Evolutionary conservation across 2,329 filamentous ascomycete genomes (phyloP), one percentile per base, ranked within the genome.

Genomic region (Graphilbum sp.): DNA sequence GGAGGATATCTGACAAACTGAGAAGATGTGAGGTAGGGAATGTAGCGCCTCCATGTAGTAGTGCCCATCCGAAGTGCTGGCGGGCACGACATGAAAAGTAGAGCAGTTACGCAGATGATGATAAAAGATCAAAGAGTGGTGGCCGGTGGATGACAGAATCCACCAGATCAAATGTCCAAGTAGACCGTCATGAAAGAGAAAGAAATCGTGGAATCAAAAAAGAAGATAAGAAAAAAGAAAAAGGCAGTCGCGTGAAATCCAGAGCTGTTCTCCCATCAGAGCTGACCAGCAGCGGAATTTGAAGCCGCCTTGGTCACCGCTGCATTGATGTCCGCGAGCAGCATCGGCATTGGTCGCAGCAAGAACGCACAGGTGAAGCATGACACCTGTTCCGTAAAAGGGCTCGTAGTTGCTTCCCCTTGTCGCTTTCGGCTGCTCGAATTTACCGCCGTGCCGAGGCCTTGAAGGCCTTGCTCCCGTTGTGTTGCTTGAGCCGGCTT

Each of bases 401-500:
- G n/a, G n/a, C n/a, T n/a, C n/a, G n/a, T n/a, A n/a, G n/a, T n/a
- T n/a, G n/a, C n/a, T n/a, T n/a, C n/a, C n/a, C n/a, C n/a, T n/a
- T n/a, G n/a, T n/a, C n/a, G n/a, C n/a, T n/a, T n/a, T n/a, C n/a
- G n/a, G n/a, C n/a, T n/a, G n/a, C n/a, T n/a, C n/a, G n/a, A n/a
- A n/a, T n/a, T n/a, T 38, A 63, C 50, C 59, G 56, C 44, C 55
- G 56, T 43, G 56, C 19, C 13, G 46, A 46, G 5, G 38, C 36
- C 36, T 41, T 43, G 24, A 51, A 44, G 41, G 46, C 42, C 47
- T 52, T 54, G 38, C 49, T 40, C 5, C 58, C 51, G 41, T 68
- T 61, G 40, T 64, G 62, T 45, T 65, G 60, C 58, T 75, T 75
- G 46, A 79, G 66, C 40, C 72, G 64, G 58, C 64, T 77, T 9